Evolutionary conservation across 176 grass and related monocot genomes (phyloP).

Genomic region (Canna indica): DNA sequence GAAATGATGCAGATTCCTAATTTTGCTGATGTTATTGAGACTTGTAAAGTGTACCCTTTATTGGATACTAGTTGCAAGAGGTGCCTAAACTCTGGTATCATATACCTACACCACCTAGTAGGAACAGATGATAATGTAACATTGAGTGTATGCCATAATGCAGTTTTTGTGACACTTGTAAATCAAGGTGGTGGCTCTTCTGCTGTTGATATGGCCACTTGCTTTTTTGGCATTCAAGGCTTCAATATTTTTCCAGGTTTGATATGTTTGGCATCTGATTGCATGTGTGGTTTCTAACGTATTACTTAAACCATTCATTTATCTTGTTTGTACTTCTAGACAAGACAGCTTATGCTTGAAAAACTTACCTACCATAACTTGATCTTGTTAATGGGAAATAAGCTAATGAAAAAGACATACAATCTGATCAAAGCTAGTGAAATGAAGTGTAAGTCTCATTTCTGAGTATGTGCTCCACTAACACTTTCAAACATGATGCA

Average conservation of each 20-base stretch:
- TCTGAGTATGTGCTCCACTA: background rate
- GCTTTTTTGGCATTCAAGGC: slow-evolving; percentile 91
- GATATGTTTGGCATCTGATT: background rate
- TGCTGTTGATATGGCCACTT: slow-evolving; percentile 51
- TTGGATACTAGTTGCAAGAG: slow-evolving; percentile 85
- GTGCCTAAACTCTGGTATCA: slow-evolving; percentile 81
- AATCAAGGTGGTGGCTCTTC: slow-evolving; percentile 55
- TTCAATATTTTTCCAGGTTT: slow-evolving; percentile 61
- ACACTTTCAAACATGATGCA: background rate
- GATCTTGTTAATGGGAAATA: background rate
- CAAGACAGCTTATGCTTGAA: background rate
- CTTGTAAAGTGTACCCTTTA: slow-evolving; percentile 63
- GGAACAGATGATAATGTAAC: slow-evolving; percentile 72
- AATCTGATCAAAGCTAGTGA: background rate
- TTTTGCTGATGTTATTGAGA: slow-evolving; percentile 65
- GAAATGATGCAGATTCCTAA: slow-evolving; percentile 94
- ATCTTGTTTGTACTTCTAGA: background rate
- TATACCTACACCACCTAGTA: slow-evolving; percentile 67
- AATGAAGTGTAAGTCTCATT: background rate
- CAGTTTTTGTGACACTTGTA: slow-evolving; percentile 73
- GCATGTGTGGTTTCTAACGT: slow-evolving; percentile 1
- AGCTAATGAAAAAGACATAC: background rate
- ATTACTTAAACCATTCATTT: background rate
- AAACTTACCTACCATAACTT: background rate
- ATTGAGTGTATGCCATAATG: slow-evolving; percentile 73